phyloP scores from a whole-genome alignment of 2,329 filamentous ascomycete genomes.

The Onygenales sp. region DNA sequence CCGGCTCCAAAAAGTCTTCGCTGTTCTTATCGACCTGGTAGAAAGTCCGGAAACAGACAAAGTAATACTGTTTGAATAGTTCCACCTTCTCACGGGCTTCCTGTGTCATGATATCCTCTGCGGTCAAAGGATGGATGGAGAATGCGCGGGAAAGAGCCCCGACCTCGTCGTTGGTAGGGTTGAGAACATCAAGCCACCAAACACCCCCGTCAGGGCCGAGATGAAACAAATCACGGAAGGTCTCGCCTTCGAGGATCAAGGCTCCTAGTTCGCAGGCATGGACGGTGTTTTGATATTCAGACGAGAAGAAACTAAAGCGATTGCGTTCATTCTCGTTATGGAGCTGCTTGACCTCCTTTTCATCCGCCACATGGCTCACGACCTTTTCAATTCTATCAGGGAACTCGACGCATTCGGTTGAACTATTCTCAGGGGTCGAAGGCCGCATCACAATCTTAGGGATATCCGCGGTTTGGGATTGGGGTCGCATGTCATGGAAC shows the following conservation, averaged over 20 bases:
- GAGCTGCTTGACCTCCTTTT: slow-evolving; percentile 25
- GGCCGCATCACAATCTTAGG: slow-evolving; percentile 26
- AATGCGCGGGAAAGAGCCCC: slow-evolving; percentile 86
- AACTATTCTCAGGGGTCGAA: slow-evolving; percentile 17
- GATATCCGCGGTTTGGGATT: slow-evolving; percentile 17
- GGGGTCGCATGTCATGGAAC: slow-evolving; percentile 53
- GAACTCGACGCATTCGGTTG: slow-evolving; percentile 21
- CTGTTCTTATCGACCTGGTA: slow-evolving; percentile 69
- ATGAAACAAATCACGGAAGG: slow-evolving; percentile 78
- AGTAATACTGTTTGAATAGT: slow-evolving; percentile 95
- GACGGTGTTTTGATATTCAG: slow-evolving; percentile 85
- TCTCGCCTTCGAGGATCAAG: slow-evolving; percentile 79
- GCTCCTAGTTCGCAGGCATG: slow-evolving; percentile 84
- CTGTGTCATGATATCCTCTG: slow-evolving; percentile 91
- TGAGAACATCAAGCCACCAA: slow-evolving; percentile 98
- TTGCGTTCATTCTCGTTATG: slow-evolving; percentile 53
- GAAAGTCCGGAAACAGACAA: slow-evolving; percentile 94
- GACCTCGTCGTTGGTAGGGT: slow-evolving; percentile 80
- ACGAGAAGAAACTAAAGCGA: slow-evolving; percentile 94
- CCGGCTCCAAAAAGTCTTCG: slow-evolving; percentile 79
- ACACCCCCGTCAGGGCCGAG: slow-evolving; percentile 64
- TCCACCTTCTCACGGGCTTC: slow-evolving; percentile 98
- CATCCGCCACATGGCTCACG: slow-evolving; percentile 17
- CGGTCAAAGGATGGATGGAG: slow-evolving; percentile 87
- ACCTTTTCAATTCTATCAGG: slow-evolving; percentile 25